These are phyloP conservation scores for Calycina marina DNA, from an alignment of 2,329 filamentous ascomycete species.

Conservation along the genomic window DNA sequence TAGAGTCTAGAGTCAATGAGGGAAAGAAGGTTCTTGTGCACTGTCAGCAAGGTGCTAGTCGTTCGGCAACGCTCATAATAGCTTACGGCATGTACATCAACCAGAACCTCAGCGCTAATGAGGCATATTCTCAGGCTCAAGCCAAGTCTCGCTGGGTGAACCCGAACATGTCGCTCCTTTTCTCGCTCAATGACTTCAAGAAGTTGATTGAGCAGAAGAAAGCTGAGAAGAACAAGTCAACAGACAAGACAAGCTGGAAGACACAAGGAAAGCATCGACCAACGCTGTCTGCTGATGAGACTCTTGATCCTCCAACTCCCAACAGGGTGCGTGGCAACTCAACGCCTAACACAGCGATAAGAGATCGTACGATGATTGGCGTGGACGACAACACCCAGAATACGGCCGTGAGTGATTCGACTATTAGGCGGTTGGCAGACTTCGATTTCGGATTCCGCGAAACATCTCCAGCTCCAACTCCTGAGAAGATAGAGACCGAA, in stretches of 20 bases:
- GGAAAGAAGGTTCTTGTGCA: slow-evolving; percentile 71
- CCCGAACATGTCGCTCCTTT: slow-evolving; percentile 84
- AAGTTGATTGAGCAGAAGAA: slow-evolving; percentile 43
- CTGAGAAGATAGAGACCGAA: too few relatives aligned
- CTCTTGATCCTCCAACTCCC: slow-evolving; percentile 29
- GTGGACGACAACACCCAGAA: slow-evolving; percentile 5
- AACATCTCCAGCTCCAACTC: neutral
- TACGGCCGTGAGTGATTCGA: slow-evolving; percentile 7
- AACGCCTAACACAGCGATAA: slow-evolving; percentile 27
- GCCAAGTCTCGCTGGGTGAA: slow-evolving; percentile 76
- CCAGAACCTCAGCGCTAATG: slow-evolving; percentile 62
- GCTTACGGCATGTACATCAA: slow-evolving; percentile 74
- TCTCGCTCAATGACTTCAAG: slow-evolving; percentile 73
- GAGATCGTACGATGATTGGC: slow-evolving; percentile 10
- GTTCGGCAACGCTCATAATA: slow-evolving; percentile 75
- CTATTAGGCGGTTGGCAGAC: slow-evolving; percentile 11
- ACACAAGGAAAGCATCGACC: slow-evolving; percentile 38
- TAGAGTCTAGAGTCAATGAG: slow-evolving; percentile 55
- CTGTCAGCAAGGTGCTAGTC: slow-evolving; percentile 75
- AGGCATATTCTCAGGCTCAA: slow-evolving; percentile 71
- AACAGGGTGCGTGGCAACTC: slow-evolving; percentile 37
- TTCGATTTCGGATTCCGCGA: slow-evolving; percentile 20
- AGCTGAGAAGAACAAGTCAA: slow-evolving; percentile 22
- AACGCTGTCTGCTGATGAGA: slow-evolving; percentile 41
- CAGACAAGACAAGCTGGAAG: slow-evolving; percentile 37